Base-by-base conservation (phyloP, 176 grass and related monocot genomes). In the Aegilops tauschii region DNA sequence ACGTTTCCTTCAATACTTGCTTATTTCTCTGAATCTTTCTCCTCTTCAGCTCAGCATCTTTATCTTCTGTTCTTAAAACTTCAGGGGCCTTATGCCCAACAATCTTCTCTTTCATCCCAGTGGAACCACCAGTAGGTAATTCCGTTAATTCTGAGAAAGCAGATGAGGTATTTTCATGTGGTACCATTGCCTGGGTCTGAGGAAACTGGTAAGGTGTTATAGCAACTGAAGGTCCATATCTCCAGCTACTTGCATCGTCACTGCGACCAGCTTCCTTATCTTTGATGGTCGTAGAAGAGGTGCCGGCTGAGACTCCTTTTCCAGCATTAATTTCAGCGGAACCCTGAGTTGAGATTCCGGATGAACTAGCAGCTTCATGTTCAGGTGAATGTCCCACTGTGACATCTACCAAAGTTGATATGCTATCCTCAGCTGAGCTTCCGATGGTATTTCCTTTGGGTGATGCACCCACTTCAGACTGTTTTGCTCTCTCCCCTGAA, bases 1-100 rank as follows among this genome's bases (percentile, higher is more conserved):
- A 94, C 78, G 91, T 94, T 82, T 91, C 93, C 87, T 88, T 96
- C 68, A 86, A 44, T 76, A 93, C 88, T 88, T 96, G 96, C 27
- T 92, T 90, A 87, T 90, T 95, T 79, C 93, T 95, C 72, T 89
- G 93, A 82, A 95, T 84, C 75, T 87, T 92, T 39, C 81, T 89
- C 65, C 84, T 93, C 64, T 89, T 92, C 49, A 93, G 34, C 75
- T 91, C 93, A 1, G 56, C 77, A 70, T 92, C 90, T 79, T 87
- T 91, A 3, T 59, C 84, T 56, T 77, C 83, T 39, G 74, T 82
- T 85, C 82, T 89, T 20, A 64, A 76, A 86, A 79, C 35, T 85
- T 89, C 86, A 39, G 86, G 83, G 52, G 80, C 23, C 69, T 87
- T 89, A 61, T 82, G 77, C 84, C 56, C 42, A 42, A 86, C 28